Base-by-base conservation (phyloP, 495 filamentous ascomycete genomes). In the Xylaria palmicola region DNA sequence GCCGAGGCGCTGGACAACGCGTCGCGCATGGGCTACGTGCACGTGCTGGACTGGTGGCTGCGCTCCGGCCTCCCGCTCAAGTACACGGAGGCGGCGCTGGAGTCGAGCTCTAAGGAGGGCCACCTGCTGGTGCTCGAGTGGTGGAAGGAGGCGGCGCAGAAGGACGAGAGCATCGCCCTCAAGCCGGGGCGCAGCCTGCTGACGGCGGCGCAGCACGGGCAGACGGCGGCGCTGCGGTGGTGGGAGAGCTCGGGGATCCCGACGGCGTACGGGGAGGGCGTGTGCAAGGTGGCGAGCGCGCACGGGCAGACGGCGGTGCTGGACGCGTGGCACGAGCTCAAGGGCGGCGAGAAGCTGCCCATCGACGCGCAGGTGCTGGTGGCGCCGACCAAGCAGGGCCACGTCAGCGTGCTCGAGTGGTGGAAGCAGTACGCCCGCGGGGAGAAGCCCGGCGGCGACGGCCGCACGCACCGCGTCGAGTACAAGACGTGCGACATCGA, bases 401-500 rank as follows among this genome's bases (percentile, higher is more conserved):
- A 93, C 68, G 86, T 89, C 19, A 81, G 86, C 20, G 90, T 96
- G 29, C 73, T 97, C 13, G 90, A 96, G 68, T 97, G 92, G 92
- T 97, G 93, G 93, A 89, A 88, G 61, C 74, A 76, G 49, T 90
- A 87, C 62, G 88, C 88, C 0, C 81, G 90, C 39, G 77, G 80
- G 8, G 72, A 79, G 63, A 61, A 79, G 20, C 74, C 74, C 0
- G 77, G 66, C 7, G 76, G 67, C 17, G 78, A 78, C 68, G 69
- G 73, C 4, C 73, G 75, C 44, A 69, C 75, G 6, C 75, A 80
- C 34, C 70, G 74, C 50, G 92, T 96, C 12, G 91, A 96, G 73
- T 97, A 96, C 70, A 93, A 93, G 76, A 95, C 92, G 8, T 96
- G 92, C 64, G 91, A 96, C 77, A 91, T 97, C 62, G 92, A 97